Percentiles rank a stretch among this genome's conserved stretches.
Conservation (phyloP, 1,284 basidiomycete genomes). For the Cutaneotrichosporon spelunceum region DNA sequence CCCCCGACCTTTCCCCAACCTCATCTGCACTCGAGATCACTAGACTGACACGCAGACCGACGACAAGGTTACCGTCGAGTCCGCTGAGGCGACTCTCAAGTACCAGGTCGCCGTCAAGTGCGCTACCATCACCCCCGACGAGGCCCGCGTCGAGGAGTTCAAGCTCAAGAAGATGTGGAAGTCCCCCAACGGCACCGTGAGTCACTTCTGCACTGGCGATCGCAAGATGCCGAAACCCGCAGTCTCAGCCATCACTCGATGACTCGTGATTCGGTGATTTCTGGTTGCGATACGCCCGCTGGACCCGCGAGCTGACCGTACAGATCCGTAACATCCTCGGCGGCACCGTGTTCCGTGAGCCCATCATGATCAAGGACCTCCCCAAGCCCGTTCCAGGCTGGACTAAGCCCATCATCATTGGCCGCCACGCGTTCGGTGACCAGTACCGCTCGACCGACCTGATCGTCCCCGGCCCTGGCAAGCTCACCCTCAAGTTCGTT, state of each 20-base stretch:
- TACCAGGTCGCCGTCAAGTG: constrained; percentile 81
- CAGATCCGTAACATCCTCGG: constrained; percentile 95
- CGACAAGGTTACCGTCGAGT: constrained; percentile 88
- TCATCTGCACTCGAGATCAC: background rate
- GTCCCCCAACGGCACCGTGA: constrained; percentile 87
- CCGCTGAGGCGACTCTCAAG: constrained; percentile 82
- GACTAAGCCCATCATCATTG: constrained; percentile 94
- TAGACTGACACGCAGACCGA: constrained; percentile 63
- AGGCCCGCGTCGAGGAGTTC: constrained; percentile 68
- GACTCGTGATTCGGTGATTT: background rate
- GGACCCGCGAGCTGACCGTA: background rate
- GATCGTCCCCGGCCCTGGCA: constrained; percentile 79
- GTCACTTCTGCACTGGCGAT: constrained; percentile 36
- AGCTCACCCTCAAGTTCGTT: constrained; percentile 81
- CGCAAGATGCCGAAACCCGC: background rate
- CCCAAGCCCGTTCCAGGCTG: constrained; percentile 94
- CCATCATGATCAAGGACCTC: constrained; percentile 86
- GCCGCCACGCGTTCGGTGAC: constrained; percentile 95
- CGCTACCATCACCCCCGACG: constrained; percentile 98
- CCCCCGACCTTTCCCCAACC: constrained; percentile 18
- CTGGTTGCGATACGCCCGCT: background rate
- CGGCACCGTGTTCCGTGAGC: constrained; percentile 97
- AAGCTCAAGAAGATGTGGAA: constrained; percentile 98
- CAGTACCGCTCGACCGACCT: constrained; percentile 93
- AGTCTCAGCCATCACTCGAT: background rate